phyloP scores from a whole-genome alignment of 2,329 filamentous ascomycete species.

The Boeremia lycopersici region DNA sequence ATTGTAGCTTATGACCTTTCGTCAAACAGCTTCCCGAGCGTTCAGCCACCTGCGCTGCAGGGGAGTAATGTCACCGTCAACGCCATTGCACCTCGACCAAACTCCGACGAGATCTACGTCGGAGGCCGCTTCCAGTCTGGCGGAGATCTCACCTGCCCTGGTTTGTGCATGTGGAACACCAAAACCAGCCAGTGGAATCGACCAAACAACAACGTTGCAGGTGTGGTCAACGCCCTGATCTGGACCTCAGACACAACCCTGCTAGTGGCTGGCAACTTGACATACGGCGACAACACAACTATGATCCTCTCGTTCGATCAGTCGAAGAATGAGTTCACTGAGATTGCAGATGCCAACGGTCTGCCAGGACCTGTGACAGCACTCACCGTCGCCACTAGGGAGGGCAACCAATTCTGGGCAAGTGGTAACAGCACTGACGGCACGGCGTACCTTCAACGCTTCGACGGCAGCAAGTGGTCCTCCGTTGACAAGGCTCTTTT shows the following conservation, averaged over 20 bases:
- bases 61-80: constrained; percentile 76
- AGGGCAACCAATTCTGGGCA: constrained; percentile 70
- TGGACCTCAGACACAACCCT: constrained; percentile 78
- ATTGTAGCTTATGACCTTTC: constrained; percentile 80
- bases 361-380: constrained; percentile 83
- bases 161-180: constrained; percentile 80
- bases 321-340: constrained; percentile 69
- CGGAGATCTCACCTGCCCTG: constrained; percentile 80
- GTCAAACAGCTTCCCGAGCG: constrained; percentile 63
- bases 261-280: constrained; percentile 78
- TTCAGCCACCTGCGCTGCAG: constrained; percentile 76
- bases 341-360: constrained; percentile 63
- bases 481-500: constrained; percentile 64
- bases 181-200: constrained; percentile 76
- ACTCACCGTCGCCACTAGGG: constrained; percentile 72
- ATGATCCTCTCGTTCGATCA: constrained; percentile 77
- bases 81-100: constrained; percentile 74
- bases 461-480: constrained; percentile 74
- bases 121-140: constrained; percentile 84
- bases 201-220: constrained; percentile 73
- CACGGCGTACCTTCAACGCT: constrained; percentile 80
- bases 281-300: constrained; percentile 67
- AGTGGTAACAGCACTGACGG: constrained; percentile 73
- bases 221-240: constrained; percentile 72
- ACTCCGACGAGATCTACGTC: constrained; percentile 77